Conservation (phyloP, 2,329 filamentous ascomycete species). For the Fusarium pilosicola region DNA sequence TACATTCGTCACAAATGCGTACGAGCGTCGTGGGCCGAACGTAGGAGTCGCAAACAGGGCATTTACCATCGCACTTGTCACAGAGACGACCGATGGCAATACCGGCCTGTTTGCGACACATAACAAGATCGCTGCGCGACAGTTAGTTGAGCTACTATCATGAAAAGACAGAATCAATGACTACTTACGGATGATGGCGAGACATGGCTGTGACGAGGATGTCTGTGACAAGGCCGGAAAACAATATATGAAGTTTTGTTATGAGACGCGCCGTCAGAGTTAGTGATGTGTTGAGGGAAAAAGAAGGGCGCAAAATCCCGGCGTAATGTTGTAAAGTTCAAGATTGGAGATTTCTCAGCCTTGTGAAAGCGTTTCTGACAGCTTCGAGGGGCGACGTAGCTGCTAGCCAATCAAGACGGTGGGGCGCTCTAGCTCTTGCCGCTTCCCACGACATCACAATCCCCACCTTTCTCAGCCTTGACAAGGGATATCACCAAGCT, state of each 20-base stretch:
- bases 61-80: conserved; percentile 99
- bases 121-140: conserved; percentile 82
- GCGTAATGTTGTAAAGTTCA: conserved; percentile 30
- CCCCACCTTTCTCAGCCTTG: conserved; percentile 46
- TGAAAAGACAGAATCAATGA: not conserved
- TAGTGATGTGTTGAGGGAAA: conserved; percentile 12
- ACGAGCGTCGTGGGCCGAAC: conserved; percentile 97
- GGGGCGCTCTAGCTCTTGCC: conserved; percentile 30
- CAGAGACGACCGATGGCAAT: conserved; percentile 98
- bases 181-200: conserved; percentile 86
- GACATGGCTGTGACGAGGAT: conserved; percentile 70
- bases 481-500: conserved; percentile 28
- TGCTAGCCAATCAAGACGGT: conserved; percentile 37
- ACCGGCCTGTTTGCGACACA: conserved; percentile 98
- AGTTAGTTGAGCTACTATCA: conserved; percentile 40
- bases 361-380: conserved; percentile 49
- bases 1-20: conserved; percentile 99
- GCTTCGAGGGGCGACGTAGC: conserved; percentile 32
- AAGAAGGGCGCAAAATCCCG: conserved; percentile 1
- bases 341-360: conserved; percentile 56
- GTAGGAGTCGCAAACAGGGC: conserved; percentile 98
- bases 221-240: not conserved
- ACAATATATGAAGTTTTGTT: not conserved
- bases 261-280: not conserved
- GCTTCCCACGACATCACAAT: conserved; percentile 24